A percentile compares a stretch with the other conserved stretches of the same genome.
phyloP scores from a whole-genome alignment of 1,284 basidiomycete genomes.

The Malassezia cuniculi region DNA sequence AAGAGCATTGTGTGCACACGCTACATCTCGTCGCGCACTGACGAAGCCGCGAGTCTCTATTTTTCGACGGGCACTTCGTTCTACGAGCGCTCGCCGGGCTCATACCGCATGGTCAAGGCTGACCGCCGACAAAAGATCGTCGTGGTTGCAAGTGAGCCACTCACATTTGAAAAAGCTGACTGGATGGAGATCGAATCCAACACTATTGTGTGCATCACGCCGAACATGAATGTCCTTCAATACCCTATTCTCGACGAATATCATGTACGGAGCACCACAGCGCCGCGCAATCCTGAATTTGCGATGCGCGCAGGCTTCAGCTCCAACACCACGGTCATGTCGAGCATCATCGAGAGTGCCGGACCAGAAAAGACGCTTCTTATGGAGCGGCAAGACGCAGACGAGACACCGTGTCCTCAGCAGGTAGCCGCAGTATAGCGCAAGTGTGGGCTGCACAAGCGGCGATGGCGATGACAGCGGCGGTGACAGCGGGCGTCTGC shows the following conservation, averaged over 20 bases:
- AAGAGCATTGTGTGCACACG: constrained; percentile 82
- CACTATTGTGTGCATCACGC: constrained; percentile 57
- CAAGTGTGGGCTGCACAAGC: too few relatives aligned
- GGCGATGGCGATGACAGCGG: too few relatives aligned
- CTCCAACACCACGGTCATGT: not conserved
- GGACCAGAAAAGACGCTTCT: too few relatives aligned
- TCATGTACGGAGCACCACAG: not conserved
- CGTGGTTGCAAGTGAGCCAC: constrained; percentile 53
- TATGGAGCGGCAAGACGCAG: too few relatives aligned
- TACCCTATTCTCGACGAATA: constrained; percentile 83
- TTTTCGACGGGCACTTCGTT: constrained; percentile 84
- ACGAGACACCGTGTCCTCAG: too few relatives aligned
- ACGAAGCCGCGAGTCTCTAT: constrained; percentile 89
- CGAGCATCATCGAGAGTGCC: constrained; percentile 1
- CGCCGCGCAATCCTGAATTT: constrained; percentile 5
- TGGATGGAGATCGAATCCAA: constrained; percentile 95
- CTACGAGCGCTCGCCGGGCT: constrained; percentile 57
- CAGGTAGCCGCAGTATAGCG: too few relatives aligned
- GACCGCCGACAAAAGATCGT: constrained; percentile 84
- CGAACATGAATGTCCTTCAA: constrained; percentile 69
- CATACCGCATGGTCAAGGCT: constrained; percentile 56
- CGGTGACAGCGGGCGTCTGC: too few relatives aligned
- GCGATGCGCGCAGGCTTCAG: constrained; percentile 10
- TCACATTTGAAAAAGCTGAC: constrained; percentile 63
- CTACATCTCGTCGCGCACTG: constrained; percentile 78